Evolutionary conservation across 768 basidiomycete genomes (phyloP), one percentile per base, ranked within the genome.

Genomic region (Lentinula aciculospora): DNA sequence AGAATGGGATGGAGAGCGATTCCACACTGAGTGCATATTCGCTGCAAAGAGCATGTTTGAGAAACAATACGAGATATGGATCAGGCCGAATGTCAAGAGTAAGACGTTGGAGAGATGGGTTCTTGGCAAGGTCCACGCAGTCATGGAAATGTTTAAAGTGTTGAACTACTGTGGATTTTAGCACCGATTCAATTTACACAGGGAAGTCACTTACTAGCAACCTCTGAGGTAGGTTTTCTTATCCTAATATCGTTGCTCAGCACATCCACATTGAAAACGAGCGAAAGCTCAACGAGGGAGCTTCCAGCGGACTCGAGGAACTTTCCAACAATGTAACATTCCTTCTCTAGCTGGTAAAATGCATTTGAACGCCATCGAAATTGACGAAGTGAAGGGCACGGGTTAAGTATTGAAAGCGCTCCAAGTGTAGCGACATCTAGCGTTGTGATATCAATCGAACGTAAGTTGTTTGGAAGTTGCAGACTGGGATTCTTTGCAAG

Each of bases 1-100:
- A 40, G 15, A 19, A 46, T 19, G 54, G 44, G 21, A 56, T 42
- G 9, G 23, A 53, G 15, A 56, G 54, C 17, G 25, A 21, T n/a
- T 9, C 31, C n/a, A 56, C 28, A 21, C 23, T 23, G 54, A 56
- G 54, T 17, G 28, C 28, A 29, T 39, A 28, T 15, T 21, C 21
- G n/a, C 29, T 17, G 4, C 13, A 42, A 21, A 56, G 27, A 27
- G 54, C 32, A 27, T 42, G 37, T 32, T 56, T 23, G 25, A 56
- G 54, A 13, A 56, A 56, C 13, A 46, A 42, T 44, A 56, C 40
- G 40, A 56, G 42, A 40, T 44, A 46, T 8, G 25, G 39, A 27
- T 56, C 54, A 2, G 54, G 54, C 4, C 27, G 40, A 28, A 56
- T 56, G 32, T 56, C 54, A 9, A 56, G 54, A 15, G 40, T 56